phyloP scores from a whole-genome alignment of 176 grass and related monocot genomes.

The Puccinellia tenuiflora region DNA sequence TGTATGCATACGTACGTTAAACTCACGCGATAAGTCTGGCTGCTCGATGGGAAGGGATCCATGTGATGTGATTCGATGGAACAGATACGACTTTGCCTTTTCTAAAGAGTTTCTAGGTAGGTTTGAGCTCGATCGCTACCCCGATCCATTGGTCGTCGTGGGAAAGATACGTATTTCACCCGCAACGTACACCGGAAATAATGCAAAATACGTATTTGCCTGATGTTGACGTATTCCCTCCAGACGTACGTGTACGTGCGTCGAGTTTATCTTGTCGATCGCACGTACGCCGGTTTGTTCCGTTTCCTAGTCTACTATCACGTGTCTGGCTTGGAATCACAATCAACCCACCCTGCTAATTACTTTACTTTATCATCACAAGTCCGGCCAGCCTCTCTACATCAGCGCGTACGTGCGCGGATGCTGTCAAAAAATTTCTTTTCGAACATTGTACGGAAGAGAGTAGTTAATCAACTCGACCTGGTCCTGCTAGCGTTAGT shows the following conservation, averaged over 20 bases:
- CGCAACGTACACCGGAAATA: constrained; percentile 19
- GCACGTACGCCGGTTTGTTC: neutral
- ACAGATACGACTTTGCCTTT: neutral
- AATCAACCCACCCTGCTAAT: neutral
- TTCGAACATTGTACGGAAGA: neutral
- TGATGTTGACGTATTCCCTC: neutral
- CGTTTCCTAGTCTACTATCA: neutral
- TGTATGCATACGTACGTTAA: neutral
- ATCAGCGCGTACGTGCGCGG: neutral
- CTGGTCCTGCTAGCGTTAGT: too few relatives aligned
- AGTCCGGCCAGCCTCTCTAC: neutral
- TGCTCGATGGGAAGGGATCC: neutral
- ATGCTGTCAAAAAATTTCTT: neutral
- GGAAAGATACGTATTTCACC: constrained; percentile 26
- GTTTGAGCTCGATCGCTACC: neutral
- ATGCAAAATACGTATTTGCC: neutral
- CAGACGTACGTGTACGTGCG: neutral
- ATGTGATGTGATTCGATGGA: neutral
- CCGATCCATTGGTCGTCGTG: neutral
- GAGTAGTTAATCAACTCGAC: neutral
- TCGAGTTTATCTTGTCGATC: neutral
- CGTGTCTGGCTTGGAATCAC: neutral
- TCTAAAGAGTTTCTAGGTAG: neutral
- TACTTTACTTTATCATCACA: neutral
- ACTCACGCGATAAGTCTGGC: neutral